A percentile compares a stretch with the other conserved stretches of the same genome.
Evolutionary conservation across 2,329 filamentous ascomycete species (phyloP).

Genomic region (Alternaria angustiovoidea): DNA sequence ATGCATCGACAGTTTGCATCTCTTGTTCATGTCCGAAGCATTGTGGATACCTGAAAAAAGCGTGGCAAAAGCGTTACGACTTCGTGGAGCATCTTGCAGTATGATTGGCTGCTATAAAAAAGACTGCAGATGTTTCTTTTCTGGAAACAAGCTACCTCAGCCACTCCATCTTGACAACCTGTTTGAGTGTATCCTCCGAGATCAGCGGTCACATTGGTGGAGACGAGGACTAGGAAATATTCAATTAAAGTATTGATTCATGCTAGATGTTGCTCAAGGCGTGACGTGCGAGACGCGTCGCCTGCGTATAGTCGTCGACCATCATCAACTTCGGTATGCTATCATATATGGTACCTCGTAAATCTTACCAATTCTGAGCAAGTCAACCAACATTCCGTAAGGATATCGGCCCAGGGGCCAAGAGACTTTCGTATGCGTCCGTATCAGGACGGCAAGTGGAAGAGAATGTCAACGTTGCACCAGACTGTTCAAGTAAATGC

Average conservation of each 20-base stretch:
- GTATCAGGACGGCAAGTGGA: neutral
- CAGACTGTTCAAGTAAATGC: neutral
- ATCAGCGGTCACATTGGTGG: neutral
- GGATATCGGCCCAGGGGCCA: neutral
- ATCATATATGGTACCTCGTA: conserved; percentile 5
- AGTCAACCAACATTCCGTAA: neutral
- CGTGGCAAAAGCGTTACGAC: neutral
- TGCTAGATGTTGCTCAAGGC: neutral
- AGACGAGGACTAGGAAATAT: neutral
- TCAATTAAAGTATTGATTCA: neutral
- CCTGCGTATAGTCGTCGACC: neutral
- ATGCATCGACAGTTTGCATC: neutral
- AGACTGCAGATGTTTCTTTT: neutral
- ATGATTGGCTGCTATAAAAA: neutral
- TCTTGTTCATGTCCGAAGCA: neutral
- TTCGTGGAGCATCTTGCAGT: neutral
- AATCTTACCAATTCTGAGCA: neutral
- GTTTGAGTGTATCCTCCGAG: neutral
- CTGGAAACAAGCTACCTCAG: neutral
- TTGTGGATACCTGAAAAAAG: neutral
- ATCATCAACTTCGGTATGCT: neutral
- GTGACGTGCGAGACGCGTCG: neutral
- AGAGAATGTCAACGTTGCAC: neutral
- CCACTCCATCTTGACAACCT: neutral
- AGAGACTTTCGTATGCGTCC: neutral